A percentile compares a stretch with the other conserved stretches of the same genome.
These are phyloP conservation scores for Cercospora citrullina DNA, from an alignment of 2,329 filamentous ascomycete genomes.

Conservation along the genomic window DNA sequence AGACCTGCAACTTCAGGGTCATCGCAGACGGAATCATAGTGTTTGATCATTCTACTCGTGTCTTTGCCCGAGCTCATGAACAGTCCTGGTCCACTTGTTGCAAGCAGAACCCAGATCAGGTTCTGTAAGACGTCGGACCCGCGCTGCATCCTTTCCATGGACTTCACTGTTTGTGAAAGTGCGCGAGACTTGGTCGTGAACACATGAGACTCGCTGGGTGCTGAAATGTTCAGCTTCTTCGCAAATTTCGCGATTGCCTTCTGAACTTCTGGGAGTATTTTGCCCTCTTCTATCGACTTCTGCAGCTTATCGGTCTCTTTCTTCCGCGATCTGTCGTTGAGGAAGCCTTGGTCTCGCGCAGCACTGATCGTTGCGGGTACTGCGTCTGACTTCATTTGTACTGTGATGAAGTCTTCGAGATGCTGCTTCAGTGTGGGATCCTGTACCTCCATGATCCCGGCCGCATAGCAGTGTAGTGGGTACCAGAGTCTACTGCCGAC, in stretches of 20 bases:
- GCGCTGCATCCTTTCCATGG: constrained; percentile 32
- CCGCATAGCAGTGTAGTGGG: constrained; percentile 34
- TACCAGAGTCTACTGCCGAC: constrained; percentile 28
- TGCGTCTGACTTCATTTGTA: constrained; percentile 32
- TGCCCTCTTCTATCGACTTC: constrained; percentile 27
- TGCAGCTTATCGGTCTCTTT: constrained; percentile 35
- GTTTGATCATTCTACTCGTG: constrained; percentile 40
- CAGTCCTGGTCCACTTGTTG: constrained; percentile 29
- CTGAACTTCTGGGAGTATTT: constrained; percentile 29
- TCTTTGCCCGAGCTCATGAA: constrained; percentile 41
- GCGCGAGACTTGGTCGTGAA: constrained; percentile 25
- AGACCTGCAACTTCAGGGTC: constrained; percentile 29
- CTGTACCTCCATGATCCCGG: constrained; percentile 28
- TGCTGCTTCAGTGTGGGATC: constrained; percentile 34
- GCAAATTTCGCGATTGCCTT: constrained; percentile 30
- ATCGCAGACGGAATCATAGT: constrained; percentile 28
- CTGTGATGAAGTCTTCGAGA: constrained; percentile 31
- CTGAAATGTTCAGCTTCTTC: constrained; percentile 32
- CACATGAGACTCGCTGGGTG: constrained; percentile 23
- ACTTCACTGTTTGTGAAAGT: constrained; percentile 28
- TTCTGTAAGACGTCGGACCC: constrained; percentile 39
- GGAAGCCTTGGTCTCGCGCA: constrained; percentile 24
- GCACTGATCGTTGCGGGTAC: constrained; percentile 23
- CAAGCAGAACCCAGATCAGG: constrained; percentile 38
- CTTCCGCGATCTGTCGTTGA: constrained; percentile 24